These are phyloP conservation scores for Elsinoe arachidis DNA, from an alignment of 2,329 filamentous ascomycete species.

Conservation along the genomic window DNA sequence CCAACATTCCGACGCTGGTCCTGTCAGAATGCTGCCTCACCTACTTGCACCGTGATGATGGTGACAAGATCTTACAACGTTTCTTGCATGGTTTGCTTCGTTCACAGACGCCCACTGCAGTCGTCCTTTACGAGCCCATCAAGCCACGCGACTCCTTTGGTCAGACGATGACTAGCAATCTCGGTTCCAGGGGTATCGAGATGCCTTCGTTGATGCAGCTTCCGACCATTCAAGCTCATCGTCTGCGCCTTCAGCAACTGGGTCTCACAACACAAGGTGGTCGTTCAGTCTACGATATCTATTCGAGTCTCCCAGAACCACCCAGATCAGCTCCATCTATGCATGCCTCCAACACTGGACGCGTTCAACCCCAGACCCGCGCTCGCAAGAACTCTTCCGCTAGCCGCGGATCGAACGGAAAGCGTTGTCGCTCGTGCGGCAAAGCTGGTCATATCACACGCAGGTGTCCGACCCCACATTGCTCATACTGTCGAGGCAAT, in stretches of 20 bases:
- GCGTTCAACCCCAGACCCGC: too few relatives aligned
- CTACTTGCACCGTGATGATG: conserved; percentile 63
- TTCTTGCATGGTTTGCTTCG: conserved; percentile 30
- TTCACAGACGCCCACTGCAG: conserved; percentile 41
- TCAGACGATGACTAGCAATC: conserved; percentile 82
- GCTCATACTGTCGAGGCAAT: too few relatives aligned
- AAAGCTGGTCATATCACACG: too few relatives aligned
- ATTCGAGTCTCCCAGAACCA: neutral
- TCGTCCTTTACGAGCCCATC: conserved; percentile 85
- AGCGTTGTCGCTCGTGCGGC: too few relatives aligned
- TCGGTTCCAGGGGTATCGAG: conserved; percentile 69
- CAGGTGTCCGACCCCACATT: too few relatives aligned
- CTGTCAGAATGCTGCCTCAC: conserved; percentile 94
- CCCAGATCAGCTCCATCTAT: too few relatives aligned
- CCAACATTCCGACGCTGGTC: conserved; percentile 65
- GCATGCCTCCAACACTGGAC: too few relatives aligned
- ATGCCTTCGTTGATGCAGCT: conserved; percentile 81
- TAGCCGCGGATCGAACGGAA: too few relatives aligned
- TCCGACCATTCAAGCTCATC: conserved; percentile 60
- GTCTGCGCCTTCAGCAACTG: conserved; percentile 55
- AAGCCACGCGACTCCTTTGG: conserved; percentile 79
- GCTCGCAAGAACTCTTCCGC: too few relatives aligned
- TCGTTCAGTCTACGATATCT: conserved; percentile 55
- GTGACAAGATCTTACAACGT: conserved; percentile 51
- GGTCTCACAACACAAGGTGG: too few relatives aligned